Evolutionary conservation across 257 asterid genomes (phyloP), one percentile per base, ranked within the genome.

Genomic region (Lithospermum erythrorhizon): DNA sequence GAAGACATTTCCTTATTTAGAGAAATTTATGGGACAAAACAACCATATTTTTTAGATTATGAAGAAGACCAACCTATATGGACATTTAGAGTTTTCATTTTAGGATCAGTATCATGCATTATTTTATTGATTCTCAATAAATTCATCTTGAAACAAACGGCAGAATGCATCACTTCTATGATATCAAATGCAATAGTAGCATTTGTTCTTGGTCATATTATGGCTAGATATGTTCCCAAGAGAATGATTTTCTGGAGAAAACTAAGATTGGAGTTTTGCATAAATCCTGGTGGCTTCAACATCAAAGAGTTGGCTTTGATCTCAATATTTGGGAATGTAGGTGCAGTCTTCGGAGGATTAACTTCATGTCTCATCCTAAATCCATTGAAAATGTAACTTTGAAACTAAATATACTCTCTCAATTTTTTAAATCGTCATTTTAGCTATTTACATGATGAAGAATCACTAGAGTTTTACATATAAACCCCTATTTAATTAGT

Each of bases 231-330:
- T 60, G 35, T 79, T 15, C 89, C 94, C 13, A 73, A 25, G 41
- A 77, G 87, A 72, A 75, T 29, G 68, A 66, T 81, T 57, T 70
- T 68, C 62, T 71, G 65, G 62, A 69, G 70, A 7, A 59, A 9
- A 5, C 14, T 80, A 14, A 77, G 87, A 23, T 62, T 83, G 70
- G 86, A 80, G 35, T 81, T 87, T 68, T 78, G 68, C 11, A 41
- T 77, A 29, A 84, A 87, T 73, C 79, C 83, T 6, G 89, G 91
- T 4, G 82, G 85, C 3, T 82, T 87, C 69, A 75, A 72, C 32
- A 62, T 67, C 3, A 76, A 70, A 63, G 94, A 87, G 62, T 82
- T 70, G 66, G 94, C 74, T 25, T 52, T 87, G 67, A 83, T 87
- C 60, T 79, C 89, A 20, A 77, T 85, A 23, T 65, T 87, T 68